Base-by-base conservation (phyloP, 2,329 filamentous ascomycete genomes). In the Calonectria pteridis region DNA sequence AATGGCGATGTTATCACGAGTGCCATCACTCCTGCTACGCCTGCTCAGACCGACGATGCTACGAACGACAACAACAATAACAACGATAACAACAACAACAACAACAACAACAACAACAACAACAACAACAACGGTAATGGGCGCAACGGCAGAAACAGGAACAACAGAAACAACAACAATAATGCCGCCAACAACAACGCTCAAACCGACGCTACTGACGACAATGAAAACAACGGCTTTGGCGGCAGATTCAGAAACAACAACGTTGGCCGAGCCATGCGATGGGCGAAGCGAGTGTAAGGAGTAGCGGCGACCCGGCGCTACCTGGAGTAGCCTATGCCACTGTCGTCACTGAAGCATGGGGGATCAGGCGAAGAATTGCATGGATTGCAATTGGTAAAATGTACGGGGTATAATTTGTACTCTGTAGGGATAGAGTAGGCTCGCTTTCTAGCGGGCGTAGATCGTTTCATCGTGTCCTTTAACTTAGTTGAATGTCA, bases 261-360 rank as follows among this genome's bases (percentile, higher is more conserved):
- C 23, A 70, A 55, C 26, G 23, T 71, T 29, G 70, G 53, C 51
- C 63, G 55, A n/a, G 67, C 43, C 3, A 37, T 75, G 73, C 28
- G 73, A 46, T 75, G 73, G 73, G 71, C 73, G 6, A 71, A 58
- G 64, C 73, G 67, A 53, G 11, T 10, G 40, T 37, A 26, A 67
- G 37, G 31, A 49, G 58, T 18, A 69, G 51, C 40, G 40, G 50
- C 18, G 35, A 26, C 20, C 35, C n/a, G 29, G 33, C 29, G 46
- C 68, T 51, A 49, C 37, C 43, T 29, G 64, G 64, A 65, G 53
- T 58, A 72, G 13, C 31, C 18, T 28, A 23, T 26, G 40, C 40
- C 59, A 64, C n/a, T 64, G n/a, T 29, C 51, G 29, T 59, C 64
- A 64, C 29, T 62, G 55, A 28, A 40, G 26, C 33, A 62, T 20